These are phyloP conservation scores for Mycena latifolia DNA, from an alignment of 768 basidiomycete genomes.

Conservation along the genomic window DNA sequence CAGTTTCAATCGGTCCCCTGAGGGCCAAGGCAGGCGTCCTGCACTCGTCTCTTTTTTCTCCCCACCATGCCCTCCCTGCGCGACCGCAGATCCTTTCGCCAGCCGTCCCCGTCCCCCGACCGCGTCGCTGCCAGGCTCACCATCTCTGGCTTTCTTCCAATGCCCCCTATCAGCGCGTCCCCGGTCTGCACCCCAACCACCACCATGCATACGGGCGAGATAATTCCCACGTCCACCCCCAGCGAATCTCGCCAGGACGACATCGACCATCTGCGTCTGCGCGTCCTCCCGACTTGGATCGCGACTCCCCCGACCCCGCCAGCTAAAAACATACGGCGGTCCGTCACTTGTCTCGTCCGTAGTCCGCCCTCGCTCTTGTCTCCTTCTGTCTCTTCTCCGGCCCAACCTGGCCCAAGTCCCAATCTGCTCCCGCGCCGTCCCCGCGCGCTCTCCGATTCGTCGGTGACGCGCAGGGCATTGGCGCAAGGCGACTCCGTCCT, in stretches of 20 bases:
- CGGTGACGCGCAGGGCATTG: background rate
- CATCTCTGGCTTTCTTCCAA: conserved; percentile 57
- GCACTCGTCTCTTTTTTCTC: background rate
- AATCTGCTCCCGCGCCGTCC: conserved; percentile 35
- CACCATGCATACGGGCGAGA: conserved; percentile 26
- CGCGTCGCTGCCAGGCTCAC: conserved; percentile 42
- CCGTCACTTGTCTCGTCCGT: conserved; percentile 48
- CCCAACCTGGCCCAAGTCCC: conserved; percentile 51
- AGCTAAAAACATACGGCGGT: conserved; percentile 51
- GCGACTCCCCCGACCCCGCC: conserved; percentile 72
- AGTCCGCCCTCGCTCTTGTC: conserved; percentile 48
- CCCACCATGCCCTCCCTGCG: conserved; percentile 28
- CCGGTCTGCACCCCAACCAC: conserved; percentile 65
- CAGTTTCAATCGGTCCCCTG: conserved; percentile 24
- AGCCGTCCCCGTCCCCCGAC: conserved; percentile 29
- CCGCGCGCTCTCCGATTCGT: conserved; percentile 29
- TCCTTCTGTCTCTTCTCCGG: conserved; percentile 62
- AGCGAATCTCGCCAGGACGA: conserved; percentile 6
- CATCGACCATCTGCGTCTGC: conserved; percentile 42
- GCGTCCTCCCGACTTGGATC: conserved; percentile 64
- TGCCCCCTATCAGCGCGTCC: conserved; percentile 71
- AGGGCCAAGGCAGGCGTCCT: conserved; percentile 2
- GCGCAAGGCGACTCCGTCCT: background rate
- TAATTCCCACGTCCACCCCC: conserved; percentile 1
- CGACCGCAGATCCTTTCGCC: conserved; percentile 34